Evolutionary conservation across 108 stramenopile species (phyloP), one percentile per base, ranked within the genome.

Genomic region (Cylindrotheca fusiformis): DNA sequence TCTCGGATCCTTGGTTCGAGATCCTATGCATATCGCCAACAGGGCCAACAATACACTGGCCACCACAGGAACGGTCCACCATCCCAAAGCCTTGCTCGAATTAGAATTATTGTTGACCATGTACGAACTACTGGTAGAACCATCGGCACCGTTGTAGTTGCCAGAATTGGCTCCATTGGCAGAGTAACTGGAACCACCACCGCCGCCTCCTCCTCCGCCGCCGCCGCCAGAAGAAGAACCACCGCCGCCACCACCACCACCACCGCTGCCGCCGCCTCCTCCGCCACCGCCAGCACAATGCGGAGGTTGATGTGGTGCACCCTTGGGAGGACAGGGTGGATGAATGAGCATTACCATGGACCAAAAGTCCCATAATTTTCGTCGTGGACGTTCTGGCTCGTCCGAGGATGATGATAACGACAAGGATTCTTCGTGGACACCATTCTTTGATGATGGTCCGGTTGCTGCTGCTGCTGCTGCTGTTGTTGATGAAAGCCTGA

Each of bases 361-460:
- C 36, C 36, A 41, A 41, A 41, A 41, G 36, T 41, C 36, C 36
- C 36, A 41, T 41, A 41, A 14, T 41, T 41, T 41, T 41, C 36
- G 36, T 41, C 36, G 6, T 41, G 36, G 36, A 41, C 36, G 36
- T 41, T 6, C 36, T 41, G 6, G 10, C 36, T n/a, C n/a, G n/a
- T n/a, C n/a, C n/a, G n/a, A n/a, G n/a, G n/a, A n/a, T n/a, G n/a
- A 45, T 17, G 17, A 45, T 17, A 45, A 45, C 44, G 17, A 45
- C 44, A 45, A 45, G 44, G 44, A 12, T 14, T 14, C 44, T 12
- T 17, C 44, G 44, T 14, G 44, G 44, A 45, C 44, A 45, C n/a
- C n/a, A n/a, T n/a, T n/a, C n/a, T n/a, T n/a, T n/a, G n/a, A n/a
- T n/a, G n/a, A n/a, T n/a, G n/a, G n/a, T n/a, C n/a, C n/a, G n/a